Percentiles rank a stretch among this genome's conserved stretches.
Evolutionary conservation across 805 yeast genomes (phyloP).

Genomic region (Yarrowia deformans): DNA sequence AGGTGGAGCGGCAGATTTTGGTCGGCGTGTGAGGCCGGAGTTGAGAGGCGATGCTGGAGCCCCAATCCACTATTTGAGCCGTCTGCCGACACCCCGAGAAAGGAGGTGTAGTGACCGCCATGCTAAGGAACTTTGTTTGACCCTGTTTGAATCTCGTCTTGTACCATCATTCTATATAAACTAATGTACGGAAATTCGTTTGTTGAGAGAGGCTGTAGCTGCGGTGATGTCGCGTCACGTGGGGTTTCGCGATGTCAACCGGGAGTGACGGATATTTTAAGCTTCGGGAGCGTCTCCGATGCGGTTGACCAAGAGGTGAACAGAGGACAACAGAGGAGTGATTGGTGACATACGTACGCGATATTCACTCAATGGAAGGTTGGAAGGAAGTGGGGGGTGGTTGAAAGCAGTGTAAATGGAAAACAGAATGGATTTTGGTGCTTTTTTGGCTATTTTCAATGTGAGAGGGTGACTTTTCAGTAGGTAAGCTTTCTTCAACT

Average conservation of each 20-base stretch:
- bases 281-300: neutral
- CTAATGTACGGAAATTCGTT: slow-evolving; percentile 29
- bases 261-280: neutral
- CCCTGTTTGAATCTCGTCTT: slow-evolving; percentile 18
- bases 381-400: neutral
- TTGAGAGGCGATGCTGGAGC: neutral
- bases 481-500: neutral
- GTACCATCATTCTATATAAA: slow-evolving; percentile 34
- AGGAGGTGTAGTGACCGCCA: slow-evolving; percentile 1
- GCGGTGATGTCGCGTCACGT: slow-evolving; percentile 1
- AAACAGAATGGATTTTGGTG: too few species aligned
- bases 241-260: neutral
- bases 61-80: neutral
- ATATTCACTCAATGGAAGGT: slow-evolving; percentile 10
- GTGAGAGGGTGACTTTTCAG: neutral
- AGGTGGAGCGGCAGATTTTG: slow-evolving; percentile 12
- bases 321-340: too few species aligned
- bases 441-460: too few species aligned
- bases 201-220: neutral
- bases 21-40: neutral
- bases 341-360: neutral
- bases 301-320: neutral
- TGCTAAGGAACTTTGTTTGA: slow-evolving; percentile 19
- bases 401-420: neutral
- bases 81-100: neutral